Base-by-base conservation (phyloP, 768 basidiomycete genomes). In the Omphalotus guepiniiformis region DNA sequence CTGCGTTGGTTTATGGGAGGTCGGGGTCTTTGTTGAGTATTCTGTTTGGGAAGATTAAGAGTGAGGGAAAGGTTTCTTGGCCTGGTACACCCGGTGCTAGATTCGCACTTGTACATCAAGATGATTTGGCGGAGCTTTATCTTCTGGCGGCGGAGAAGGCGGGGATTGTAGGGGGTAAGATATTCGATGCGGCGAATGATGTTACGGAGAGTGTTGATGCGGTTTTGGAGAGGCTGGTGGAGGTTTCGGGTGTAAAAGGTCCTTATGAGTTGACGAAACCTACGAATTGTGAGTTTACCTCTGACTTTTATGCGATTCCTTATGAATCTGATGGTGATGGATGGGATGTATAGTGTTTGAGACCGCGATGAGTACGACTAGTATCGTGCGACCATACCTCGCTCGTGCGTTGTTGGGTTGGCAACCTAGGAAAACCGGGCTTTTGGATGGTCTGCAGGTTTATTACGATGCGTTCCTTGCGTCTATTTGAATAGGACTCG, bases 111-210 rank as follows among this genome's bases (percentile, higher is more conserved):
- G 58, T 77, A 30, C 75, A 78, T 54, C 41, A 50, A 9, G 75
- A 78, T 53, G 75, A 78, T 50, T 57, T 74, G 30, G 73, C 73
- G 3, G 74, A 73, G 40, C 41, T 72, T 29, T 75, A 69, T 45
- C 29, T 74, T 3, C 55, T 66, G 8, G 66, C 62, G 1, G 67
- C 67, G 6, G 75, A 76, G 58, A 62, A 64, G 49, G 70, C 65
- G 1, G 45, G 56, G 7, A 49, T 71, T 6, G 51, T 66, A 15
- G 56, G 58, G 0, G 75, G 75, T 8, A 58, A 64, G 51, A 66
- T 69, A 11, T 72, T 78, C 60, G 64, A 72, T 40, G 70, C 59
- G 1, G 53, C 63, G 11, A 76, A 75, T 52, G 65, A 66, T 23
- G 37, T 51, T 7, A 67, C 63, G 4, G 73, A 75, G 61, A 65